Evolutionary conservation across 129 eudicot species (phyloP).

Genomic region (Centella asiatica): DNA sequence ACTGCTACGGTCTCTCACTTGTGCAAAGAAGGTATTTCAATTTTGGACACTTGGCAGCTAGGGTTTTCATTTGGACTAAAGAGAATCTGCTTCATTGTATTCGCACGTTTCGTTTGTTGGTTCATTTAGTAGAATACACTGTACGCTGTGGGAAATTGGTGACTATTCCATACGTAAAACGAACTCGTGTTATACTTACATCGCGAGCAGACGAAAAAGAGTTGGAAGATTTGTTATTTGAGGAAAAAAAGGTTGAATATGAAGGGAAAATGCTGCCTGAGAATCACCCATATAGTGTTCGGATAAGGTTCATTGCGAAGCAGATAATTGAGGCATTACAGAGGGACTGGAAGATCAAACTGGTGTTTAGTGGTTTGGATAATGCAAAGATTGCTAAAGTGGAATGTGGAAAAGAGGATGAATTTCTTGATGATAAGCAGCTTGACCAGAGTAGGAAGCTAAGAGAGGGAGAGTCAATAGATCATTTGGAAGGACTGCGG

Average conservation of each 20-base stretch:
- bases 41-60: no score
- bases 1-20: no score
- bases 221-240: slow-evolving; percentile 51
- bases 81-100: slow-evolving; percentile 25
- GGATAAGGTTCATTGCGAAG: slow-evolving; percentile 48
- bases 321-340: slow-evolving; percentile 61
- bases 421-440: slow-evolving; percentile 39
- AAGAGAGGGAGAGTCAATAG: no score
- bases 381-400: slow-evolving; percentile 22
- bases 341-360: slow-evolving; percentile 55
- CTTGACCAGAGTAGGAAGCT: no score
- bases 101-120: slow-evolving; percentile 15
- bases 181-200: slow-evolving; percentile 51
- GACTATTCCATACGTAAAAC: slow-evolving; percentile 59
- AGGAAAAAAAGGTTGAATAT: slow-evolving; percentile 33
- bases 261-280: slow-evolving; percentile 71
- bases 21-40: no score
- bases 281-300: slow-evolving; percentile 68
- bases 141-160: slow-evolving; percentile 54
- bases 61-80: no score
- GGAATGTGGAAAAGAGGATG: slow-evolving; percentile 34
- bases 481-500: slow-evolving; percentile 62
- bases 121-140: slow-evolving; percentile 41
- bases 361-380: slow-evolving; percentile 59
- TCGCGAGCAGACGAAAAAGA: slow-evolving; percentile 35